Conservation (phyloP, 345 rosid genomes). For the Hibiscus tridactylites region DNA sequence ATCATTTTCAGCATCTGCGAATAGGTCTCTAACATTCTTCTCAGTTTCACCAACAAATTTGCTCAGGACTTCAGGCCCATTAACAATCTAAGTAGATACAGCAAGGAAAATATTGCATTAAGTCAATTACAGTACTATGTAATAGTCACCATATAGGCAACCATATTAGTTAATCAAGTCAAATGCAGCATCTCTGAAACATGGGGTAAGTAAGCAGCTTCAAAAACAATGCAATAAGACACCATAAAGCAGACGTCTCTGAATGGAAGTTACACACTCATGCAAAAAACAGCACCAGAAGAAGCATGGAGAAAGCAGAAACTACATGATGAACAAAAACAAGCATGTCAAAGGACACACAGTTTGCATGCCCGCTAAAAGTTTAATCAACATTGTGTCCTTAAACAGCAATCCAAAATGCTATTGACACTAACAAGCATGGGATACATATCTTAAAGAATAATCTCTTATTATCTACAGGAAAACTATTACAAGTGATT, state of each 20-base stretch:
- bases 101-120: slow-evolving; percentile 8
- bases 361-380: neutral
- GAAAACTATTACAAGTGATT: neutral
- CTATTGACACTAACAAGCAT: neutral
- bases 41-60: slow-evolving; percentile 99
- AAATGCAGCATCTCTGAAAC: neutral
- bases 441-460: neutral
- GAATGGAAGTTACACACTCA: neutral
- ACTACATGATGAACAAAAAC: neutral
- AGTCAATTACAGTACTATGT: neutral
- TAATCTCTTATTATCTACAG: neutral
- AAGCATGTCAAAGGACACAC: neutral
- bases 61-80: slow-evolving; percentile 97
- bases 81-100: slow-evolving; percentile 56
- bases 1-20: slow-evolving; percentile 98
- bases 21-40: slow-evolving; percentile 88
- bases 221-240: neutral
- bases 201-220: neutral
- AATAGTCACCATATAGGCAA: neutral
- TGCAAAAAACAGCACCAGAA: neutral
- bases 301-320: neutral
- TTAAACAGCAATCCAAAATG: neutral
- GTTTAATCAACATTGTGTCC: neutral
- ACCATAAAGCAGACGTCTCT: neutral
- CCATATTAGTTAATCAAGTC: neutral